phyloP scores from a whole-genome alignment of 1,139 yeast species.

The Geotrichum cucujoidarum region DNA sequence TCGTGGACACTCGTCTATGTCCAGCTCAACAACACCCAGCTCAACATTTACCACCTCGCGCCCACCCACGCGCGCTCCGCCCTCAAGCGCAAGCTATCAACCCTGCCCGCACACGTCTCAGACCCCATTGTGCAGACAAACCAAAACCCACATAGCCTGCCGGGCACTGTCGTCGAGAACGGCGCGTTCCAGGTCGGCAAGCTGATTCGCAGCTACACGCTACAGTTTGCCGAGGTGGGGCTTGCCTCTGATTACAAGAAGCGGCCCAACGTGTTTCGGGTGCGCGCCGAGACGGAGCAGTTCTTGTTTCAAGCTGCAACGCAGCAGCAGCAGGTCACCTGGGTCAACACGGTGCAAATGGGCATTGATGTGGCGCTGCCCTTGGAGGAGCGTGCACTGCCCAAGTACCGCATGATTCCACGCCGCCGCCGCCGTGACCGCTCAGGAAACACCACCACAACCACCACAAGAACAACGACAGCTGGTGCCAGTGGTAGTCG shows the following conservation, averaged over 20 bases:
- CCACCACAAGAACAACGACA: neutral
- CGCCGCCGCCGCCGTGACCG: constrained; percentile 27
- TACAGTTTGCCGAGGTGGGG: constrained; percentile 67
- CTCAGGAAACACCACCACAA: no score
- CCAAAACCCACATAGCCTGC: constrained; percentile 10
- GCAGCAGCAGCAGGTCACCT: constrained; percentile 54
- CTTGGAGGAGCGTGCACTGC: constrained; percentile 39
- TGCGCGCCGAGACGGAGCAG: constrained; percentile 67
- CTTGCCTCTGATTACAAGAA: constrained; percentile 67
- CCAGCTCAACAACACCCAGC: constrained; percentile 57
- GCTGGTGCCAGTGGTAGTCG: neutral
- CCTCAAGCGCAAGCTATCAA: neutral
- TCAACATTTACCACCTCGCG: constrained; percentile 41
- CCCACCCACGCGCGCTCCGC: neutral
- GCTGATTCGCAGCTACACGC: constrained; percentile 43
- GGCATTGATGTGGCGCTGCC: constrained; percentile 42
- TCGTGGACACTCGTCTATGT: constrained; percentile 50
- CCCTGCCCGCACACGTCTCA: neutral
- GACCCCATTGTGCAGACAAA: no score
- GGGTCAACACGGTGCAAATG: constrained; percentile 47
- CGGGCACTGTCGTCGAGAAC: constrained; percentile 1
- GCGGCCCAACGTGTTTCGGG: constrained; percentile 51
- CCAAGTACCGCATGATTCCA: constrained; percentile 36
- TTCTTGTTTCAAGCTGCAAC: constrained; percentile 50
- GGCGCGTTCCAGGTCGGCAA: constrained; percentile 3